phyloP scores from a whole-genome alignment of 768 basidiomycete genomes.

The Mycena kentingensis region DNA sequence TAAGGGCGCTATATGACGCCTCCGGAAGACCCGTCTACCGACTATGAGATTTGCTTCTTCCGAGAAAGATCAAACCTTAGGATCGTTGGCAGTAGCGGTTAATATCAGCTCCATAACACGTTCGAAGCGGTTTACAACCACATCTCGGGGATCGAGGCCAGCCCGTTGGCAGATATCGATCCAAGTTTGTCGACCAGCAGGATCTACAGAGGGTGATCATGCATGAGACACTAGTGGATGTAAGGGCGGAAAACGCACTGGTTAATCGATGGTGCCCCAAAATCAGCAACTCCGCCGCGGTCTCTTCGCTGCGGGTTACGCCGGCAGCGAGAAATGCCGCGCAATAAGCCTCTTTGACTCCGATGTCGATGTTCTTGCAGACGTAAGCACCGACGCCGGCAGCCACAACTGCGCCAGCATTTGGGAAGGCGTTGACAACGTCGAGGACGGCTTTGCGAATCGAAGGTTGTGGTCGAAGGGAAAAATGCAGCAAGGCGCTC shows the following conservation, averaged over 20 bases:
- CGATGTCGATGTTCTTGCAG: conserved; percentile 7
- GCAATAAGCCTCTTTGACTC: conserved; percentile 11
- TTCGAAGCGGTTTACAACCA: conserved; percentile 54
- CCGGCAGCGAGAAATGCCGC: conserved; percentile 19
- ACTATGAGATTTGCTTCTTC: not conserved
- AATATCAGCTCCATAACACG: conserved; percentile 51
- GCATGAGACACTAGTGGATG: conserved; percentile 35
- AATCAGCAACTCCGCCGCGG: conserved; percentile 13
- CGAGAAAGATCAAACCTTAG: conserved; percentile 43
- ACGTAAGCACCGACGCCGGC: conserved; percentile 16
- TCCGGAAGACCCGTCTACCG: conserved; percentile 52
- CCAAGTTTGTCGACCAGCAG: conserved; percentile 61
- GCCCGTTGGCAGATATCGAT: conserved; percentile 80
- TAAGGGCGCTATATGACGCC: conserved; percentile 73
- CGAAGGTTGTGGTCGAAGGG: conserved; percentile 19
- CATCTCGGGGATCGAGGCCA: conserved; percentile 61
- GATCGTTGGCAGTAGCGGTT: conserved; percentile 44
- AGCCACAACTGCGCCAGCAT: conserved; percentile 11
- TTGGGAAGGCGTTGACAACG: conserved; percentile 12
- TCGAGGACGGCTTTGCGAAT: conserved; percentile 15
- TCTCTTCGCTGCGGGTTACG: conserved; percentile 14
- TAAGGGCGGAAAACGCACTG: conserved; percentile 37
- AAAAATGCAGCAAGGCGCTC: conserved; percentile 15
- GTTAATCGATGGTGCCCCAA: conserved; percentile 30
- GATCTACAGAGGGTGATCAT: conserved; percentile 44